phyloP scores from a whole-genome alignment of 768 basidiomycete genomes.

The Pulveroboletus ravenelii region DNA sequence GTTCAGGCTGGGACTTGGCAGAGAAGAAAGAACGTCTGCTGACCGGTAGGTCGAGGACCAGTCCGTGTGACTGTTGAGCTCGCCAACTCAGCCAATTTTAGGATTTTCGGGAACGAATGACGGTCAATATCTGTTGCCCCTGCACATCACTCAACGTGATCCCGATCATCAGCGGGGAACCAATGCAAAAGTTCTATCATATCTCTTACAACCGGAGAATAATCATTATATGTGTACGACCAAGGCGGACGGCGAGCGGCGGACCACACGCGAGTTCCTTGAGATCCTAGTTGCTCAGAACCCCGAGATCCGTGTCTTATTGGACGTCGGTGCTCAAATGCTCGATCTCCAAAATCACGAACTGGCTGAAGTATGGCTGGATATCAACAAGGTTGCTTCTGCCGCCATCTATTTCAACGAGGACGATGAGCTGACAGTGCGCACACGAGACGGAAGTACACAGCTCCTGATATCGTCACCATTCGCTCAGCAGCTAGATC shows the following conservation, averaged over 20 bases:
- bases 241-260: slow-evolving; percentile 10
- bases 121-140: slow-evolving; percentile 35
- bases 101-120: slow-evolving; percentile 42
- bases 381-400: slow-evolving; percentile 6
- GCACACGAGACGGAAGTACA: slow-evolving; percentile 25
- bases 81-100: not conserved
- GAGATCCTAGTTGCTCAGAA: slow-evolving; percentile 30
- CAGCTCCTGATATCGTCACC: slow-evolving; percentile 32
- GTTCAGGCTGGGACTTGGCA: slow-evolving; percentile 37
- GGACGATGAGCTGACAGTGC: slow-evolving; percentile 31
- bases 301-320: slow-evolving; percentile 41
- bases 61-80: rapidly evolving
- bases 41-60: slow-evolving; percentile 12
- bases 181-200: slow-evolving; percentile 38
- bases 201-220: slow-evolving; percentile 27
- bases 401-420: slow-evolving; percentile 34
- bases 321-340: slow-evolving; percentile 58
- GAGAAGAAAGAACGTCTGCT: slow-evolving; percentile 14
- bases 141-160: slow-evolving; percentile 30
- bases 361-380: slow-evolving; percentile 40
- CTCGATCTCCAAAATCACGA: slow-evolving; percentile 44
- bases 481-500: slow-evolving; percentile 31
- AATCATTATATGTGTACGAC: slow-evolving; percentile 16
- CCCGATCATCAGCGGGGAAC: slow-evolving; percentile 33
- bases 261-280: slow-evolving; percentile 20